A percentile compares a stretch with the other conserved stretches of the same genome.
Conservation (phyloP, 2,329 filamentous ascomycete genomes). For the Paraconiothyrium sp. region DNA sequence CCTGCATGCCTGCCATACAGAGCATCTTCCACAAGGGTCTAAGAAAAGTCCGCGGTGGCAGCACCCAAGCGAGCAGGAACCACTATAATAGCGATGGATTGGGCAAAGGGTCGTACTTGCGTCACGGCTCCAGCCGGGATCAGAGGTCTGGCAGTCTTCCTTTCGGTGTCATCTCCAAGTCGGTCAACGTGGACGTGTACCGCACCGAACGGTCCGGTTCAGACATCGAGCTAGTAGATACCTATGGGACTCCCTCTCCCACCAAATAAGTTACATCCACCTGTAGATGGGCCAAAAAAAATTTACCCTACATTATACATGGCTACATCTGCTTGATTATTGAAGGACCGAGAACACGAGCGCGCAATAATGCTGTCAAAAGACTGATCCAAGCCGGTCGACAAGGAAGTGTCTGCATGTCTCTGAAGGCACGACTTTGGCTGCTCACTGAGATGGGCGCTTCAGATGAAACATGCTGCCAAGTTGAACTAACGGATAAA, state of each 20-base stretch:
- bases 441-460: too few relatives aligned
- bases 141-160: slow-evolving; percentile 24
- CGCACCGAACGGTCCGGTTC: slow-evolving; percentile 30
- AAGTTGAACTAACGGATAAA: too few relatives aligned
- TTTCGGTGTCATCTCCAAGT: slow-evolving; percentile 35
- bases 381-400: too few relatives aligned
- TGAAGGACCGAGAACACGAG: too few relatives aligned
- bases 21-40: slow-evolving; percentile 29
- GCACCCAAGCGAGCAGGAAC: slow-evolving; percentile 26
- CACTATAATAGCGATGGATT: slow-evolving; percentile 22
- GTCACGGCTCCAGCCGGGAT: slow-evolving; percentile 22
- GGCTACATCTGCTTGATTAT: too few relatives aligned
- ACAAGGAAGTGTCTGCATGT: too few relatives aligned
- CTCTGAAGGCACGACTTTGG: too few relatives aligned
- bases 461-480: too few relatives aligned
- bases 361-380: too few relatives aligned
- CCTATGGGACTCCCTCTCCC: background rate
- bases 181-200: slow-evolving; percentile 33
- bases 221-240: slow-evolving; percentile 31
- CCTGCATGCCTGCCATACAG: slow-evolving; percentile 40
- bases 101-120: slow-evolving; percentile 32
- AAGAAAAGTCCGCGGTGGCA: slow-evolving; percentile 17
- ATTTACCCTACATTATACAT: too few relatives aligned
- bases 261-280: too few relatives aligned
- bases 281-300: too few relatives aligned